Evolutionary conservation across 2,329 filamentous ascomycete genomes (phyloP).

Genomic region (Calonectria hongkongensis): DNA sequence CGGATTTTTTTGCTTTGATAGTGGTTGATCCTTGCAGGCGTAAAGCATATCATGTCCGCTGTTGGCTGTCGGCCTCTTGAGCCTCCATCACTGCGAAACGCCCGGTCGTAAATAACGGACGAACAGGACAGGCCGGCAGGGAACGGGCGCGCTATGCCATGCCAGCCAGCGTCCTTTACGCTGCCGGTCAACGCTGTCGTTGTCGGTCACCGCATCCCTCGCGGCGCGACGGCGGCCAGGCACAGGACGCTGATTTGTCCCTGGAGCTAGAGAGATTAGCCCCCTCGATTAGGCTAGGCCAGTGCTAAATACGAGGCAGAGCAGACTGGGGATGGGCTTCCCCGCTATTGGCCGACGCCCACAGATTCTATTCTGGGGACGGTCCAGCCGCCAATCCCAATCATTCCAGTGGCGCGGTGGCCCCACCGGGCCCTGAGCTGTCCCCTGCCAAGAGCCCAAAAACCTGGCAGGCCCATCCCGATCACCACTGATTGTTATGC

Average conservation of each 20-base stretch:
- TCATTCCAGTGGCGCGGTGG: conserved; percentile 40
- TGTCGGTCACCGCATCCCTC: conserved; percentile 19
- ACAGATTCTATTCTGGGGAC: conserved; percentile 50
- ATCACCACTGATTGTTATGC: conserved; percentile 29
- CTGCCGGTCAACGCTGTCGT: conserved; percentile 2
- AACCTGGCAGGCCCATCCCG: conserved; percentile 46
- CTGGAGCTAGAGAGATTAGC: conserved; percentile 50
- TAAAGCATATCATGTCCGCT: background rate
- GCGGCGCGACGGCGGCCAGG: background rate
- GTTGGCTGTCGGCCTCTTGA: background rate
- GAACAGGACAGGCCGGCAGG: conserved; percentile 21
- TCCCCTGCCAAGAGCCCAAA: conserved; percentile 51
- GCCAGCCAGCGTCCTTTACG: background rate
- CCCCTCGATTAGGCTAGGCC: conserved; percentile 39
- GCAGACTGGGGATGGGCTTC: conserved; percentile 39
- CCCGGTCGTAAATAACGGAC: conserved; percentile 15
- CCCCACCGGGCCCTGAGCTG: conserved; percentile 46
- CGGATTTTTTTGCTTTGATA: conserved; percentile 3
- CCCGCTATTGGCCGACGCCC: conserved; percentile 44
- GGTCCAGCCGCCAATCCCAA: conserved; percentile 41
- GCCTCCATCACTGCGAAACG: conserved; percentile 16
- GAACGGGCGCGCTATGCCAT: conserved; percentile 6
- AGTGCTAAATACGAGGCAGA: conserved; percentile 49
- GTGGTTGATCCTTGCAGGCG: conserved; percentile 7
- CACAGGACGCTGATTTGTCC: conserved; percentile 38